A percentile compares a stretch with the other conserved stretches of the same genome.
Evolutionary conservation across 345 rosid genomes (phyloP).

Genomic region (Triadica sebifera): DNA sequence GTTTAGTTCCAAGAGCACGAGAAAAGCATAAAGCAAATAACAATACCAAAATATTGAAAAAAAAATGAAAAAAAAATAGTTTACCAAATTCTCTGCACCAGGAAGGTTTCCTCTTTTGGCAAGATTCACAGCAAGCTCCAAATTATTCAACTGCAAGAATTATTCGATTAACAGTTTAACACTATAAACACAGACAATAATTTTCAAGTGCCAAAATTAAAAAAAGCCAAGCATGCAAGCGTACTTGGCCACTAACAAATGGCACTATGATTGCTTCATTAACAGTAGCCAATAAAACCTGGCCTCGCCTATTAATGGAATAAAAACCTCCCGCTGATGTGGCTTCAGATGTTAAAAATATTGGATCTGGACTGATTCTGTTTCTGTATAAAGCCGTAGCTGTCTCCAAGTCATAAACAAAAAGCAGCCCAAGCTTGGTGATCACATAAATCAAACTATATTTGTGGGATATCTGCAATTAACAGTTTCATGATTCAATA

Average conservation of each 20-base stretch:
- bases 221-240: slow-evolving; percentile 20
- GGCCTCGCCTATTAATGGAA: slow-evolving; percentile 77
- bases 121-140: slow-evolving; percentile 97
- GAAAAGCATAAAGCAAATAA: not conserved
- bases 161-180: not conserved
- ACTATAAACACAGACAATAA: not conserved
- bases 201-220: not conserved
- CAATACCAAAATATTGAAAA: not conserved
- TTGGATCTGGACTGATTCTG: slow-evolving; percentile 97
- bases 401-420: slow-evolving; percentile 97
- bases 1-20: not conserved
- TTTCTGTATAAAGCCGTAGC: slow-evolving; percentile 97
- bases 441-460: slow-evolving; percentile 87
- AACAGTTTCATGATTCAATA: not conserved
- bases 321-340: slow-evolving; percentile 87
- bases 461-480: slow-evolving; percentile 85
- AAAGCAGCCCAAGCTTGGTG: slow-evolving; percentile 94
- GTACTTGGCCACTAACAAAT: slow-evolving; percentile 95
- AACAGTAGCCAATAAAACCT: slow-evolving; percentile 65
- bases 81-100: slow-evolving; percentile 98
- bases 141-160: slow-evolving; percentile 70
- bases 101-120: slow-evolving; percentile 99
- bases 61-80: not conserved
- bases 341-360: slow-evolving; percentile 94
- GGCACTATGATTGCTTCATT: slow-evolving; percentile 94